phyloP scores from a whole-genome alignment of 1,139 yeast species.

The Torulaspora globosa region DNA sequence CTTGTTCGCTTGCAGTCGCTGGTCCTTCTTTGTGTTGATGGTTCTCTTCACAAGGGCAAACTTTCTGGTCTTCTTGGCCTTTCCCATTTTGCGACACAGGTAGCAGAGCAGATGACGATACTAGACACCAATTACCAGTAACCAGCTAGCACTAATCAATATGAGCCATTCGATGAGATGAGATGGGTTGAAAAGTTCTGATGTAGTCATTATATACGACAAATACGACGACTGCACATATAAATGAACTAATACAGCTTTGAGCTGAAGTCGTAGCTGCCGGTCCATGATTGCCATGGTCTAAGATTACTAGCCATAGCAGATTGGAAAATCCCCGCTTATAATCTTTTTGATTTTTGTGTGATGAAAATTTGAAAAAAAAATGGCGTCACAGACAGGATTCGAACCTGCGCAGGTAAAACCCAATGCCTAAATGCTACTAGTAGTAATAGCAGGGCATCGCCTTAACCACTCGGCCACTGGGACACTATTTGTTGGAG shows the following conservation, averaged over 20 bases:
- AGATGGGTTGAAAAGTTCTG: constrained; percentile 13
- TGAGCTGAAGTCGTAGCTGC: too few relatives aligned
- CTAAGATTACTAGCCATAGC: too few relatives aligned
- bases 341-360: too few relatives aligned
- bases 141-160: neutral
- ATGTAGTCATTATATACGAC: constrained; percentile 5
- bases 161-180: constrained; percentile 6
- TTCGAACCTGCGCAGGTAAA: constrained; percentile 62
- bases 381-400: constrained; percentile 53
- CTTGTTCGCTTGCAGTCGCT: constrained; percentile 47
- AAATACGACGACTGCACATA: too few relatives aligned
- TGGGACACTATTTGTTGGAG: constrained; percentile 41
- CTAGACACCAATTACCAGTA: neutral
- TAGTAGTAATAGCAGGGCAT: constrained; percentile 61
- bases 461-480: constrained; percentile 91
- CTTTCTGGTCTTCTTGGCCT: constrained; percentile 94
- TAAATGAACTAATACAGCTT: neutral
- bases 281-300: too few relatives aligned
- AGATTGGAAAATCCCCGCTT: too few relatives aligned
- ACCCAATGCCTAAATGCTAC: constrained; percentile 47
- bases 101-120: neutral
- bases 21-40: constrained; percentile 62
- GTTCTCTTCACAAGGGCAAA: constrained; percentile 88
- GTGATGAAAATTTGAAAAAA: neutral
- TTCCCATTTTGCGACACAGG: constrained; percentile 63